Evolutionary conservation across 768 basidiomycete species (phyloP).

Genomic region (Ramaria rubella): DNA sequence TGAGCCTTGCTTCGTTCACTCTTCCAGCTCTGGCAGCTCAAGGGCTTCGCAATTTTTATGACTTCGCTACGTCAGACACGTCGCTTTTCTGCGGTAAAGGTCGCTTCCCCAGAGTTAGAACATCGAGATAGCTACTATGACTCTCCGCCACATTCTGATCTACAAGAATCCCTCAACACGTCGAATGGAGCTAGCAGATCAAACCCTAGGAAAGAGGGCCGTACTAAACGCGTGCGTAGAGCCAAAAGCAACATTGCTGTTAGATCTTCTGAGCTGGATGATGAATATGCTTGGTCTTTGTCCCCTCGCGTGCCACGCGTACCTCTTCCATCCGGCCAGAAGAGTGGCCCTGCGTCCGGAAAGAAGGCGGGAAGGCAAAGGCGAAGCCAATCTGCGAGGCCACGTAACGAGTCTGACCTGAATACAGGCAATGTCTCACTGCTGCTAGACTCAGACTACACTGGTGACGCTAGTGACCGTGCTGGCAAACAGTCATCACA

Average conservation of each 20-base stretch:
- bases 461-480: not conserved
- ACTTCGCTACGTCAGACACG: not conserved
- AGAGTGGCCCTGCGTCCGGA: not conserved
- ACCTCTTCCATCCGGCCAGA: not conserved
- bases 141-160: not conserved
- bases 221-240: not conserved
- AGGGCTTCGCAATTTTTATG: not conserved
- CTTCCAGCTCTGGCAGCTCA: too few relatives aligned
- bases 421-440: too few relatives aligned
- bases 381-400: not conserved
- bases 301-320: not conserved
- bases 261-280: not conserved
- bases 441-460: too few relatives aligned
- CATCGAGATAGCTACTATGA: not conserved
- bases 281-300: not conserved
- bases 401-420: not conserved
- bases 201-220: not conserved
- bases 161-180: not conserved
- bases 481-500: not conserved
- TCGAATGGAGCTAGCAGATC: not conserved
- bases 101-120: not conserved
- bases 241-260: not conserved
- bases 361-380: not conserved
- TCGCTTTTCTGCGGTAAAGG: not conserved
- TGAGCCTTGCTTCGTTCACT: too few relatives aligned